These are phyloP conservation scores for Trichoderma citrinoviride DNA, from an alignment of 2,329 filamentous ascomycete genomes.

Conservation along the genomic window DNA sequence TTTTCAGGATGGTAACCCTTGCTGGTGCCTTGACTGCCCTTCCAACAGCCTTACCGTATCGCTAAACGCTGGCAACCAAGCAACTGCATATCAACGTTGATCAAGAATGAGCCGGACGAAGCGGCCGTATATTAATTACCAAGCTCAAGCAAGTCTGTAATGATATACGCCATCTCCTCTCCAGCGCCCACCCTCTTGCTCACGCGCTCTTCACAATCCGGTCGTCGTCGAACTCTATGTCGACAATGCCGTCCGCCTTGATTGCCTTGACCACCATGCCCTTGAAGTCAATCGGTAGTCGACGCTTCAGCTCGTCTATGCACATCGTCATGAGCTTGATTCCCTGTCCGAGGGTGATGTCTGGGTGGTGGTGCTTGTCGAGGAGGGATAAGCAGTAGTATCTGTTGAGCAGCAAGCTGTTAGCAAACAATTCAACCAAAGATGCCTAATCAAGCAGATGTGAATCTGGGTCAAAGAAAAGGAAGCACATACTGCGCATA, in stretches of 20 bases:
- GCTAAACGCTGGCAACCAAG: not conserved
- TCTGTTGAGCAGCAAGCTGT: slow-evolving; percentile 41
- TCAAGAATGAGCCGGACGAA: slow-evolving; percentile 4
- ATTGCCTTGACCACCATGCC: slow-evolving; percentile 92
- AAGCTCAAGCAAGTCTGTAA: slow-evolving; percentile 30
- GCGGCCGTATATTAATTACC: slow-evolving; percentile 16
- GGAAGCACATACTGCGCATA: slow-evolving; percentile 77
- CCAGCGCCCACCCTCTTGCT: slow-evolving; percentile 26
- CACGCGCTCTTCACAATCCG: slow-evolving; percentile 63
- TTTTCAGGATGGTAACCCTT: not conserved
- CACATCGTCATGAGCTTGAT: slow-evolving; percentile 93
- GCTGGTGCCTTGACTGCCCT: not conserved
- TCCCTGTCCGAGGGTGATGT: slow-evolving; percentile 85
- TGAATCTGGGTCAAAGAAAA: not conserved
- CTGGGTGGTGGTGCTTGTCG: slow-evolving; percentile 97
- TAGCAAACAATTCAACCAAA: not conserved
- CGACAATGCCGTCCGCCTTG: slow-evolving; percentile 87
- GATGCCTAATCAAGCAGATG: not conserved
- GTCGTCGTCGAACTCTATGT: slow-evolving; percentile 82
- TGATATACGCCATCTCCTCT: slow-evolving; percentile 36
- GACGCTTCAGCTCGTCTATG: slow-evolving; percentile 93
- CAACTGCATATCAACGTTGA: not conserved
- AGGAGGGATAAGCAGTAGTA: slow-evolving; percentile 98
- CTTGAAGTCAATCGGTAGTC: slow-evolving; percentile 98
- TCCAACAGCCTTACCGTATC: not conserved